These are phyloP conservation scores for Plenodomus biglobosus DNA, from an alignment of 2,329 filamentous ascomycete species.

Conservation along the genomic window DNA sequence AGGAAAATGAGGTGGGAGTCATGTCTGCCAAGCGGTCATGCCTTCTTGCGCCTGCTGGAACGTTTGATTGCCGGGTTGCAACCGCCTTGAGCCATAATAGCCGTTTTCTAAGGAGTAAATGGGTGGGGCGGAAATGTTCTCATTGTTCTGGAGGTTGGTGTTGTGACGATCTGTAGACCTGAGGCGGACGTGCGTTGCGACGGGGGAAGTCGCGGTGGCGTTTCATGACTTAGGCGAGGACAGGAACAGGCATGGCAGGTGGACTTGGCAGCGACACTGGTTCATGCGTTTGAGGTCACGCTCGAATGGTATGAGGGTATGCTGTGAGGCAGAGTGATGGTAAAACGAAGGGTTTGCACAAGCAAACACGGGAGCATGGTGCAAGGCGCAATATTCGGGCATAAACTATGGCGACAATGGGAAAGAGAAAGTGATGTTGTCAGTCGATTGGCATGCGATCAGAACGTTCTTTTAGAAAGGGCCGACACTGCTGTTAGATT, in stretches of 20 bases:
- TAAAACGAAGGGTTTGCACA: slow-evolving; percentile 18
- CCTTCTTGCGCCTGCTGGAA: slow-evolving; percentile 32
- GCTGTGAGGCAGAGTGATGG: slow-evolving; percentile 9
- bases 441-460: slow-evolving; percentile 18
- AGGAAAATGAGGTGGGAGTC: slow-evolving; percentile 26
- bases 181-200: slow-evolving; percentile 29
- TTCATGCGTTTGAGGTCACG: slow-evolving; percentile 29
- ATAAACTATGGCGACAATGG: slow-evolving; percentile 29
- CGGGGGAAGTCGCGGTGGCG: slow-evolving; percentile 31
- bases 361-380: slow-evolving; percentile 35
- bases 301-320: slow-evolving; percentile 8
- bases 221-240: slow-evolving; percentile 38
- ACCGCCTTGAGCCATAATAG: slow-evolving; percentile 33
- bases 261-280: slow-evolving; percentile 18
- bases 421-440: slow-evolving; percentile 27
- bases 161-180: slow-evolving; percentile 11
- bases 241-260: slow-evolving; percentile 24
- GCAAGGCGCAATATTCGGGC: slow-evolving; percentile 9
- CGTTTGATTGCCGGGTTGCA: slow-evolving; percentile 40
- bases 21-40: slow-evolving; percentile 34
- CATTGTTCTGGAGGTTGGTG: slow-evolving; percentile 10
- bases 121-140: slow-evolving; percentile 3
- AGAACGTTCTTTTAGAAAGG: neutral
- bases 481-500: slow-evolving; percentile 7
- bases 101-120: slow-evolving; percentile 20